These are phyloP conservation scores for Russula vinacea DNA, from an alignment of 768 basidiomycete genomes.

Conservation along the genomic window DNA sequence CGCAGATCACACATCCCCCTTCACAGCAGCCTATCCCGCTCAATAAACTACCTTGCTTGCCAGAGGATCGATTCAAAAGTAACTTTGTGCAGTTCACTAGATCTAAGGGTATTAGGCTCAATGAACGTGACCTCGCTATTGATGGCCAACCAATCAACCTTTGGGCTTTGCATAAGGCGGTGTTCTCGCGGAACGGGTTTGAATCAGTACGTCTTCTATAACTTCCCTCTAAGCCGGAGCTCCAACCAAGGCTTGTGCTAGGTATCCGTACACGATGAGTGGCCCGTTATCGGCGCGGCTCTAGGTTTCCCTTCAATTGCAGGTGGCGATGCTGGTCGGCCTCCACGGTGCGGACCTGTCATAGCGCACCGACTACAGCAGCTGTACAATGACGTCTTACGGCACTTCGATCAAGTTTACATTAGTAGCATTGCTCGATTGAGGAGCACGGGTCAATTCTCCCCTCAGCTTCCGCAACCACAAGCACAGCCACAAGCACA, in stretches of 20 bases:
- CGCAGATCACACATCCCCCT: neutral
- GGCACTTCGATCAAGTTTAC: conserved; percentile 19
- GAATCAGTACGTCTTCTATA: conserved; percentile 7
- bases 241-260: neutral
- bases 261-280: conserved; percentile 18
- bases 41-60: conserved; percentile 7
- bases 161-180: conserved; percentile 12
- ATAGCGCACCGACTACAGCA: conserved; percentile 16
- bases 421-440: conserved; percentile 5
- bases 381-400: conserved; percentile 6
- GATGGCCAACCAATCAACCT: conserved; percentile 9
- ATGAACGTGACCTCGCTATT: conserved; percentile 13
- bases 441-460: neutral
- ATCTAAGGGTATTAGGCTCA: neutral
- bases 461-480: neutral
- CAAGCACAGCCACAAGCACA: conserved; percentile 8
- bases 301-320: conserved; percentile 15
- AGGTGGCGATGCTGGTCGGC: conserved; percentile 8
- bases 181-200: conserved; percentile 13
- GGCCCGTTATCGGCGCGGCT: conserved; percentile 14
- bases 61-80: conserved; percentile 16
- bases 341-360: conserved; percentile 3
- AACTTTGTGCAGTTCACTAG: conserved; percentile 5
- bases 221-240: neutral
- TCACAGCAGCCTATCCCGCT: neutral